Evolutionary conservation across 495 filamentous ascomycete genomes (phyloP).

Genomic region (Polyplosphaeria fusca): DNA sequence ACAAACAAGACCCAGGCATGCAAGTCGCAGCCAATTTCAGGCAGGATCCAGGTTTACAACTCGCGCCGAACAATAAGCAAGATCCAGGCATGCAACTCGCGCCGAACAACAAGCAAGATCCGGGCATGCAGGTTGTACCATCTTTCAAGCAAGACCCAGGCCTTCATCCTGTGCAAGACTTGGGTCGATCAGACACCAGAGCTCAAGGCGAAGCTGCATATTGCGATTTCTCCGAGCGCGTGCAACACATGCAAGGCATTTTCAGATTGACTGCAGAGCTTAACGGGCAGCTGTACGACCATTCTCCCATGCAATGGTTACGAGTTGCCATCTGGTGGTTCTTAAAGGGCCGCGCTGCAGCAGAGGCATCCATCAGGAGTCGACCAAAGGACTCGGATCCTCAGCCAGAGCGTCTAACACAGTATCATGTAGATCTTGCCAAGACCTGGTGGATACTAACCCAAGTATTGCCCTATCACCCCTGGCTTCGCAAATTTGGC

Average conservation of each 20-base stretch:
- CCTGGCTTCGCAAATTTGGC: conserved; percentile 45
- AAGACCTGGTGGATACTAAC: conserved; percentile 80
- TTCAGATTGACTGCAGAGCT: conserved; percentile 70
- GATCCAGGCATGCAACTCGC: not conserved
- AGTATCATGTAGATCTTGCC: conserved; percentile 65
- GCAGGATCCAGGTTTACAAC: conserved; percentile 10
- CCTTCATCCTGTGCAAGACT: not conserved
- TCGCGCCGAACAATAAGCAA: not conserved
- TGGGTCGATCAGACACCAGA: conserved; percentile 30
- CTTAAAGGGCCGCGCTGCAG: conserved; percentile 64
- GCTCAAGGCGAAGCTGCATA: conserved; percentile 61
- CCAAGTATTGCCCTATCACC: conserved; percentile 50
- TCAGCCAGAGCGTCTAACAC: conserved; percentile 33
- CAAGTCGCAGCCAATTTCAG: not conserved
- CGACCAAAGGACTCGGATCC: conserved; percentile 45
- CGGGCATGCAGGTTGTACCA: conserved; percentile 5
- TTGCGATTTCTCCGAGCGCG: conserved; percentile 62
- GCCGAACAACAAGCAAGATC: not conserved
- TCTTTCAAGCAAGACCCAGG: not conserved
- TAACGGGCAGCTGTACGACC: conserved; percentile 56
- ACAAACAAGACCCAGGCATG: not conserved
- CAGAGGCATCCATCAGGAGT: conserved; percentile 68
- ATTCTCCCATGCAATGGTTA: conserved; percentile 63
- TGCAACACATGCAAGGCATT: conserved; percentile 62
- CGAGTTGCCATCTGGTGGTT: conserved; percentile 85